Evolutionary conservation across 2,329 filamentous ascomycete genomes (phyloP).

Genomic region (Sclerotinia borealis): DNA sequence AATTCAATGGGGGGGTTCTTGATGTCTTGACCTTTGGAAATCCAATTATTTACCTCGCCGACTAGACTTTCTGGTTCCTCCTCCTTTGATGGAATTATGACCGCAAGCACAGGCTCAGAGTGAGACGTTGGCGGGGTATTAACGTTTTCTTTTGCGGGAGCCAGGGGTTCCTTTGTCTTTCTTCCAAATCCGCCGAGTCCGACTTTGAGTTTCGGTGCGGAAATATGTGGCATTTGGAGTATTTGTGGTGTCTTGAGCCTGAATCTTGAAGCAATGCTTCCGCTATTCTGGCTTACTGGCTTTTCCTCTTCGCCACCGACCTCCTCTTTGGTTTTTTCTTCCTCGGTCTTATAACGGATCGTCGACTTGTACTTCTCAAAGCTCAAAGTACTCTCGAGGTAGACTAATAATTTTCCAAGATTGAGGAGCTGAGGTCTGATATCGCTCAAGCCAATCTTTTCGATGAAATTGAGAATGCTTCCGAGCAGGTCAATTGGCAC

Average conservation of each 20-base stretch:
- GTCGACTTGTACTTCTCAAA: slow-evolving; percentile 13
- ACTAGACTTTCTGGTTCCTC: slow-evolving; percentile 8
- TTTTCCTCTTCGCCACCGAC: neutral
- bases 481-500: slow-evolving; percentile 27
- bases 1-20: slow-evolving; percentile 10
- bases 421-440: slow-evolving; percentile 13
- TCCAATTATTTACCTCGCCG: slow-evolving; percentile 11
- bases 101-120: neutral
- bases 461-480: slow-evolving; percentile 21
- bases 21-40: slow-evolving; percentile 8
- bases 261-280: slow-evolving; percentile 10
- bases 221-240: slow-evolving; percentile 11
- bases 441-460: neutral
- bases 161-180: slow-evolving; percentile 7
- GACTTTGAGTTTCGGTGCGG: slow-evolving; percentile 12
- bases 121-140: neutral
- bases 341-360: neutral
- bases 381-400: slow-evolving; percentile 6
- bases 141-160: slow-evolving; percentile 3
- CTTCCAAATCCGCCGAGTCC: slow-evolving; percentile 4
- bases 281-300: neutral
- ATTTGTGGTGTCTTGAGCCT: slow-evolving; percentile 12
- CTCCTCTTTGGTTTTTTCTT: neutral
- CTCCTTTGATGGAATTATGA: neutral
- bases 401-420: slow-evolving; percentile 13